Evolutionary conservation across 2,329 filamentous ascomycete species (phyloP), one percentile per base, ranked within the genome.

Genomic region (Thelonectria blattea): DNA sequence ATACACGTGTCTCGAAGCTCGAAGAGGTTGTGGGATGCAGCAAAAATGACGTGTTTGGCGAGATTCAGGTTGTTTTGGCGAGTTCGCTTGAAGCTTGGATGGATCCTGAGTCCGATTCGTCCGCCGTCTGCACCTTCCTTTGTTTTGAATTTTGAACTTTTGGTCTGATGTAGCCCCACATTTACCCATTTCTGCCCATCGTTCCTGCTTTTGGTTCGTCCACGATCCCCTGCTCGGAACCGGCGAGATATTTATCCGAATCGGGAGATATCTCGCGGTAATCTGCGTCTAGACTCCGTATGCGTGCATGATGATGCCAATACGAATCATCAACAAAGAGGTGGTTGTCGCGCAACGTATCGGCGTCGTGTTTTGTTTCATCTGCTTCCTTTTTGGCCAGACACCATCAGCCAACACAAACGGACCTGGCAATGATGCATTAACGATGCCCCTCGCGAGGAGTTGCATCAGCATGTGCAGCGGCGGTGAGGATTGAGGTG

Each of bases 51-150:
- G 51, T 37, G 58, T 42, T 50, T 32, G 39, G 41, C 50, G 47
- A 58, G 45, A 47, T 47, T 54, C 27, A 9, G 27, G 27, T 30
- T 54, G 54, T 54, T 61, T 61, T 54, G 59, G 45, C 15, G n/a
- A 46, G 37, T 50, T 52, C 46, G 55, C 52, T 53, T 49, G 37
- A 43, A 48, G 42, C 42, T 22, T 22, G 18, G 11, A 45, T 45
- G 42, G 42, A 20, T 17, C 42, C 42, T 24, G 42, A 18, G 18
- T 17, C 42, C 42, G 17, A 20, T 45, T 20, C 17, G 42, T 5
- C 15, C 34, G 15, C 34, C 34, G 11, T 37, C 15, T 37, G 34
- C 34, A 37, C 34, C 34, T 37, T 14, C 34, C 34, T 37, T 37
- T 37, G 34, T 37, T 37, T 37, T 39, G 15, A 11, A 37, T 37